Percentiles rank a stretch among this genome's conserved stretches.
These are phyloP conservation scores for Secale cereale DNA, from an alignment of 176 grass and related monocot species.

Conservation along the genomic window DNA sequence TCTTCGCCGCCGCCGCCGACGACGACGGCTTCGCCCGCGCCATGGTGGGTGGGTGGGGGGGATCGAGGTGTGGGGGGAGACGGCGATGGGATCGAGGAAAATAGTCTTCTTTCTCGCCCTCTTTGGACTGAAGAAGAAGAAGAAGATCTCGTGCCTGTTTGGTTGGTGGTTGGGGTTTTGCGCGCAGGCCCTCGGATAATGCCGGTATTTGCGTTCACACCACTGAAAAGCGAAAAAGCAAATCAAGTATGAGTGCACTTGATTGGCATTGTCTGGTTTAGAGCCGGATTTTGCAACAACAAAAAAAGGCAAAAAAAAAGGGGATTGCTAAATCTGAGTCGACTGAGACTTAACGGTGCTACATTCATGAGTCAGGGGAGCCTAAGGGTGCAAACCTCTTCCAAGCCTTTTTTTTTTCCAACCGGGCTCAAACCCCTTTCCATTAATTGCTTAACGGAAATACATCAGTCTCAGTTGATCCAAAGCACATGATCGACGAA, in stretches of 20 bases:
- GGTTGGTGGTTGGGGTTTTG: background rate
- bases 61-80: background rate
- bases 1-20: background rate
- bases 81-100: slow-evolving; percentile 25
- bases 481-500: too few species aligned
- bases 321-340: too few species aligned
- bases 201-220: background rate
- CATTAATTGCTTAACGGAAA: too few species aligned
- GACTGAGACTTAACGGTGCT: too few species aligned
- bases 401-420: too few species aligned
- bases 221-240: background rate
- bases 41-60: slow-evolving; percentile 23
- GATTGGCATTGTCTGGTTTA: too few species aligned
- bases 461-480: too few species aligned
- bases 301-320: too few species aligned
- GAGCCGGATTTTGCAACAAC: too few species aligned
- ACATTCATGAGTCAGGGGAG: too few species aligned
- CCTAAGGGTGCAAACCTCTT: too few species aligned
- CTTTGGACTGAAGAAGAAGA: background rate
- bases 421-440: too few species aligned
- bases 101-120: background rate
- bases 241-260: background rate
- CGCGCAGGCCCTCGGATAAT: background rate
- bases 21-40: slow-evolving; percentile 51
- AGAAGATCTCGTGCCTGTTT: background rate